A percentile compares a stretch with the other conserved stretches of the same genome.
phyloP scores from a whole-genome alignment of 441 rosid species.

The Croton setiger region DNA sequence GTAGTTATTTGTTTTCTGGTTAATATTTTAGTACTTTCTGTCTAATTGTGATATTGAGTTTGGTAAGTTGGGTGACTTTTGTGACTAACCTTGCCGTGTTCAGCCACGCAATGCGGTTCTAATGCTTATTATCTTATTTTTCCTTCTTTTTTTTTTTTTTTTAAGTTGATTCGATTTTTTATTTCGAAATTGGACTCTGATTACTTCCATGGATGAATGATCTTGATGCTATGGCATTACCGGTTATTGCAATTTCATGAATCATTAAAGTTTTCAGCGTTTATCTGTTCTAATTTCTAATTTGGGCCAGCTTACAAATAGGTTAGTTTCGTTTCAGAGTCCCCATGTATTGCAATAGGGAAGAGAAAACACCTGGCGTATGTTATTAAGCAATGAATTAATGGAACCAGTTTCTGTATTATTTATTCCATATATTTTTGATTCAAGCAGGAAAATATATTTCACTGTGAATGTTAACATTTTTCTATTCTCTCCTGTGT shows the following conservation, averaged over 20 bases:
- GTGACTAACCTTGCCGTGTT: slow-evolving; percentile 12
- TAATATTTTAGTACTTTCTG: not conserved
- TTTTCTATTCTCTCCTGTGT: not conserved
- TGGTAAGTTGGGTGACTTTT: slow-evolving; percentile 23
- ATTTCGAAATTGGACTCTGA: not conserved
- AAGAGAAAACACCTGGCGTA: not conserved
- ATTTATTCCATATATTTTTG: not conserved
- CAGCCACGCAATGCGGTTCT: slow-evolving; percentile 9
- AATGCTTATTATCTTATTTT: not conserved
- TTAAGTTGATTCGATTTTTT: not conserved
- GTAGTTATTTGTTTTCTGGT: not conserved
- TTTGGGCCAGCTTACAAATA: not conserved
- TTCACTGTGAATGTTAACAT: not conserved
- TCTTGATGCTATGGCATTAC: not conserved
- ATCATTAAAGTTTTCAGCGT: not conserved
- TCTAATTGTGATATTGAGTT: slow-evolving; percentile 18
- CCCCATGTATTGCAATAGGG: not conserved
- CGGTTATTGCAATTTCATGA: not conserved
- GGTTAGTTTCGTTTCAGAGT: not conserved
- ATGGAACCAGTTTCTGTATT: not conserved
- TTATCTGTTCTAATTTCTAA: not conserved
- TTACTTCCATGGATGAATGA: slow-evolving; percentile 1
- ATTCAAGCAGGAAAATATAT: not conserved
- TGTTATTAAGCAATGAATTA: not conserved
- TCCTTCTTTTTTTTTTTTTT: not conserved